Evolutionary conservation across 2,329 filamentous ascomycete genomes (phyloP).

Genomic region (Penicillium griseofulvum): DNA sequence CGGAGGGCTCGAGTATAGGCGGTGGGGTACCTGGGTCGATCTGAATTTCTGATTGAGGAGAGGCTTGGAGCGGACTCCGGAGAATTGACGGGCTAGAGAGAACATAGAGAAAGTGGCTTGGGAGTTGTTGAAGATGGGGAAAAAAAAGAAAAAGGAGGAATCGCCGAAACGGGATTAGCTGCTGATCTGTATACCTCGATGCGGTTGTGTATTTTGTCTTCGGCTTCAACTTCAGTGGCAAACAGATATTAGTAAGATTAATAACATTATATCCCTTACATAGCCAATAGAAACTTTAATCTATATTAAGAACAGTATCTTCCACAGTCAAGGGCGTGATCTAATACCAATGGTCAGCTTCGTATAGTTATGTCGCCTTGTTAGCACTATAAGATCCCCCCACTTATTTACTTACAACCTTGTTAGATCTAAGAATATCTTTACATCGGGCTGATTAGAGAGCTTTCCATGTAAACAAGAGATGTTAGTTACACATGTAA

Average conservation of each 20-base stretch:
- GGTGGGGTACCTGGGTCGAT: conserved; percentile 16
- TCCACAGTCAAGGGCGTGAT: background rate
- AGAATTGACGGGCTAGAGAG: conserved; percentile 14
- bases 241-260: background rate
- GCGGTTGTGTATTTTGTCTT: background rate
- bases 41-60: conserved; percentile 4
- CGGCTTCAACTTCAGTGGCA: background rate
- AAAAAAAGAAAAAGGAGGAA: conserved; percentile 13
- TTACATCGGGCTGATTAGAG: background rate
- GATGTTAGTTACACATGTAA: background rate
- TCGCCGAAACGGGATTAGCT: conserved; percentile 20
- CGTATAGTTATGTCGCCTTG: too few species aligned
- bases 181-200: conserved; percentile 7
- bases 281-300: background rate
- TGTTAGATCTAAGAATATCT: background rate
- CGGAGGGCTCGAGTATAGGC: conserved; percentile 19
- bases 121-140: background rate
- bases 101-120: conserved; percentile 15
- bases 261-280: background rate
- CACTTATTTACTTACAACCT: background rate
- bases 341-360: too few species aligned
- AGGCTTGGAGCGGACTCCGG: conserved; percentile 19
- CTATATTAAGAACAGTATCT: background rate
- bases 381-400: too few species aligned
- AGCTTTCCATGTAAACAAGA: background rate